These are phyloP conservation scores for Botrytis paeoniae DNA, from an alignment of 2,329 filamentous ascomycete species.

Conservation along the genomic window DNA sequence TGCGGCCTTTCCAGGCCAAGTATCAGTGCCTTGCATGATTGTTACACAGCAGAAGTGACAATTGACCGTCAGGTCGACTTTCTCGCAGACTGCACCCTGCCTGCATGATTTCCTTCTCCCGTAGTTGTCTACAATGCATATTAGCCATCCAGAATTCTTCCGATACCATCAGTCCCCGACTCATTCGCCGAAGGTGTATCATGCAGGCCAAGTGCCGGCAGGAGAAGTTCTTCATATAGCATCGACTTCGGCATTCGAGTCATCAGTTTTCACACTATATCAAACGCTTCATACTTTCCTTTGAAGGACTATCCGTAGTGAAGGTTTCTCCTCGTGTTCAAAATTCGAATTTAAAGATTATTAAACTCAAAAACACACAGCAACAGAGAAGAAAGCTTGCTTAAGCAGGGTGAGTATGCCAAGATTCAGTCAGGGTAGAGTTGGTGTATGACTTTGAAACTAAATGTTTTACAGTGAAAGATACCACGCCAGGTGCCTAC, in stretches of 20 bases:
- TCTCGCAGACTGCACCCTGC: not conserved
- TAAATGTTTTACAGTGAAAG: constrained; percentile 10
- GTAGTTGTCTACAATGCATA: constrained; percentile 2
- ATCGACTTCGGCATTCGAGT: constrained; percentile 9
- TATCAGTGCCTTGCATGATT: constrained; percentile 6
- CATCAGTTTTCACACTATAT: not conserved
- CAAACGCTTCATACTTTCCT: not conserved
- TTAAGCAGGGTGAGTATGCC: constrained; percentile 9
- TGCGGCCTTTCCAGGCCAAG: not conserved
- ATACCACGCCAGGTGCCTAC: not conserved
- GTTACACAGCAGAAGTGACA: constrained; percentile 14
- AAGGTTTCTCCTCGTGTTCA: not conserved
- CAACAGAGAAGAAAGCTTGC: not conserved
- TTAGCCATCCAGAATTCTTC: not conserved
- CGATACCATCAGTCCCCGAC: constrained; percentile 3
- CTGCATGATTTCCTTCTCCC: not conserved
- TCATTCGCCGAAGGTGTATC: constrained; percentile 6
- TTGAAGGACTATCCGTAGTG: not conserved
- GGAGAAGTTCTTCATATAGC: constrained; percentile 8
- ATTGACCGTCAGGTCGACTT: constrained; percentile 1
- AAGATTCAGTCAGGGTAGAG: not conserved
- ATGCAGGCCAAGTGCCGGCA: constrained; percentile 3
- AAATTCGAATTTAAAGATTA: not conserved
- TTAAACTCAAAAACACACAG: not conserved
- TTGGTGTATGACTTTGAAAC: not conserved